Evolutionary conservation across 2,329 filamentous ascomycete genomes (phyloP).

Genomic region (Claviceps sp.): DNA sequence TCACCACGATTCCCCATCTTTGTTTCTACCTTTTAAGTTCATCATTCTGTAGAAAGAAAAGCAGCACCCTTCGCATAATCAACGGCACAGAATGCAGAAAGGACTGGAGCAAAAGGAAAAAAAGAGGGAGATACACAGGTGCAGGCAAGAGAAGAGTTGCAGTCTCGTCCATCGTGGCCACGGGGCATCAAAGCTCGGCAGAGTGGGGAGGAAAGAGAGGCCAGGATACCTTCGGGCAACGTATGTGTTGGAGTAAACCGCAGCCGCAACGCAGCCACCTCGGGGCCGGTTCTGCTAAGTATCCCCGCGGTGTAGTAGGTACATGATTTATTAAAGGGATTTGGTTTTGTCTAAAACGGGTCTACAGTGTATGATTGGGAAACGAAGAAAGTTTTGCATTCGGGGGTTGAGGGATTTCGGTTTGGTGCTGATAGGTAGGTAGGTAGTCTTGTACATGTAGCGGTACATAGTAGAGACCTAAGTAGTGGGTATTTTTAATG

Average conservation of each 20-base stretch:
- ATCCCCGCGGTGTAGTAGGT: too few relatives aligned
- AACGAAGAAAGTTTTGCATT: too few relatives aligned
- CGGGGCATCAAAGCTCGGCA: neutral
- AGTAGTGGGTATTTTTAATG: constrained; percentile 6
- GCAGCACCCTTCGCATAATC: neutral
- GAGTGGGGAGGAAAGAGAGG: too few relatives aligned
- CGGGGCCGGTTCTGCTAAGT: too few relatives aligned
- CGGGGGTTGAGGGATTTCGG: too few relatives aligned
- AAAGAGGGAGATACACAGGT: neutral
- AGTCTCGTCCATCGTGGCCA: neutral
- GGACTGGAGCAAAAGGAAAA: neutral
- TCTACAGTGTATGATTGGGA: too few relatives aligned
- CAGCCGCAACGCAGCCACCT: too few relatives aligned
- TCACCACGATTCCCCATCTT: neutral
- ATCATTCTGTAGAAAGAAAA: neutral
- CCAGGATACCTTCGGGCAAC: too few relatives aligned
- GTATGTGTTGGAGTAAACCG: too few relatives aligned
- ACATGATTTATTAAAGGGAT: too few relatives aligned
- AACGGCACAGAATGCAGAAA: neutral
- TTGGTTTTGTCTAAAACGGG: too few relatives aligned
- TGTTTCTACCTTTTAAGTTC: neutral
- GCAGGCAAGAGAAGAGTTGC: neutral
- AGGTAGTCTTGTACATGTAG: neutral
- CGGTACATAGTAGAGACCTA: constrained; percentile 5
- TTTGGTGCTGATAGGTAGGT: neutral